Evolutionary conservation across 805 yeast species (phyloP), one percentile per base, ranked within the genome.

Genomic region (Metschnikowia sp.): DNA sequence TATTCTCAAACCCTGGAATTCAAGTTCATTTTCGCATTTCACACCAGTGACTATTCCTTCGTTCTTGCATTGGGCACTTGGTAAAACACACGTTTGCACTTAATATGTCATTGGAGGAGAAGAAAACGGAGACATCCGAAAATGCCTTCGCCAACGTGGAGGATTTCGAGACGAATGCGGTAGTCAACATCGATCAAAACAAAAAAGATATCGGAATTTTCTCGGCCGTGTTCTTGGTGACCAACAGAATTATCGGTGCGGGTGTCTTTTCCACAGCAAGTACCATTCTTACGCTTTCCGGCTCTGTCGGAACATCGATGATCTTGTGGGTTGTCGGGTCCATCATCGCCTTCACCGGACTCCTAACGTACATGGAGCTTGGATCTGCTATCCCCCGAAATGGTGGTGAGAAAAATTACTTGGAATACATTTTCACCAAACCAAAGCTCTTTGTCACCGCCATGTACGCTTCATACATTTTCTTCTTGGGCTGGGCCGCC

Each of bases 351-450:
- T 66, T 72, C 49, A 54, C 69, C 8, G 60, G 60, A 13, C 60
- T 56, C 34, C 75, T 80, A 59, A 88, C 84, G 3, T 87, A 86
- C 64, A 80, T 86, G 82, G 94, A 86, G 61, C 84, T 85, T 63
- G 95, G 95, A 12, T 78, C 81, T 3, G 83, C 81, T 40, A 80
- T 86, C 48, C 88, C 88, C 40, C 79, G 85, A 68, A 86, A 87
- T 59, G 96, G 96, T 55, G 96, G 94, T 55, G 96, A 88, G 61
- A 86, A 86, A 66, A 86, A 85, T 59, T 88, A 88, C 62, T 68
- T 88, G 56, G 94, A 87, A 62, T 83, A 77, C 56, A 78, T 86
- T 42, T 88, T 75, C 68, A 74, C 73, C 42, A 81, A 78, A 56
- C 96, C 96, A 36, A 77, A 71, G 61, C 86, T 83, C 60, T 71